Percentiles rank a stretch among this genome's conserved stretches.
Evolutionary conservation across 352 stramenopile species (phyloP).

Genomic region (Sclerospora graminicola): DNA sequence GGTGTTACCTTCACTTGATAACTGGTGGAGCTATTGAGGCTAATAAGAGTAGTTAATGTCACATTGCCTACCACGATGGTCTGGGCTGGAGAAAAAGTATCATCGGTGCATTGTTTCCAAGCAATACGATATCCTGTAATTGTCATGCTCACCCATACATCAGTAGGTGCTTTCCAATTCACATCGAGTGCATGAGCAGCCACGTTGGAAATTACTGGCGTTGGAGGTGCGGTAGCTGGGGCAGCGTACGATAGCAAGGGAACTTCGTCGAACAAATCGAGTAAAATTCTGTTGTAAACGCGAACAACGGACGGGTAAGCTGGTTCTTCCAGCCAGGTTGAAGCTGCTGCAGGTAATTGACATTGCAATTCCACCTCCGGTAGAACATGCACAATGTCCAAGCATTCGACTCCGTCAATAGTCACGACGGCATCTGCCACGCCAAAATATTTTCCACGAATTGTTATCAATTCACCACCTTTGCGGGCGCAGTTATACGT

Average conservation of each 20-base stretch:
- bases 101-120: constrained; percentile 34
- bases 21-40: constrained; percentile 42
- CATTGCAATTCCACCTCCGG: constrained; percentile 65
- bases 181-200: constrained; percentile 68
- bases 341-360: constrained; percentile 41
- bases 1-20: constrained; percentile 68
- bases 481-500: constrained; percentile 66
- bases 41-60: constrained; percentile 84
- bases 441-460: constrained; percentile 71
- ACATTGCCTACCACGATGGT: constrained; percentile 77
- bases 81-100: constrained; percentile 20
- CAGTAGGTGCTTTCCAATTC: constrained; percentile 55
- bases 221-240: constrained; percentile 20
- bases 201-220: constrained; percentile 62
- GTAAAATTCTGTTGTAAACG: constrained; percentile 55
- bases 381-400: constrained; percentile 42
- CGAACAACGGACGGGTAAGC: constrained; percentile 41
- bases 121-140: constrained; percentile 75
- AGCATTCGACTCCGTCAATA: constrained; percentile 61
- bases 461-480: constrained; percentile 41
- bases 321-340: constrained; percentile 20
- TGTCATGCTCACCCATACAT: constrained; percentile 66
- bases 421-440: no score
- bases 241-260: no score
- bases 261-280: constrained; percentile 43